Percentiles rank a stretch among this genome's conserved stretches.
These are phyloP conservation scores for Auricularia cornea DNA, from an alignment of 768 basidiomycete genomes.

Conservation along the genomic window DNA sequence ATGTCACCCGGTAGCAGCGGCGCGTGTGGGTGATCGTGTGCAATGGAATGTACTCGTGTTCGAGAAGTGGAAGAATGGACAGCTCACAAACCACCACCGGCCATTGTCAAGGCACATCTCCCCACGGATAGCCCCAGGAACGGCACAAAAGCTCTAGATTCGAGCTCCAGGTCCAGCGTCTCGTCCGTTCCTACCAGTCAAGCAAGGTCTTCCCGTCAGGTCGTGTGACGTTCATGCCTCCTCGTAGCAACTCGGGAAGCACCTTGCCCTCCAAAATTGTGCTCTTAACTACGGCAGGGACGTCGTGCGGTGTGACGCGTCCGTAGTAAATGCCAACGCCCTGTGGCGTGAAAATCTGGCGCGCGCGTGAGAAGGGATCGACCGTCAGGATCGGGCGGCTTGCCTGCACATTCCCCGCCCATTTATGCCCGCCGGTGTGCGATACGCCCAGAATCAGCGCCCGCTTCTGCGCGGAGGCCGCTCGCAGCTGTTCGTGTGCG, in stretches of 20 bases:
- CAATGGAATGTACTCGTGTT: too few relatives aligned
- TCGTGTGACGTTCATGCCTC: slow-evolving; percentile 63
- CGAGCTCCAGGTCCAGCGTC: too few relatives aligned
- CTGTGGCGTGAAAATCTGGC: slow-evolving; percentile 76
- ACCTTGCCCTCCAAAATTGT: slow-evolving; percentile 82
- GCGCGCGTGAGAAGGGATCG: background rate
- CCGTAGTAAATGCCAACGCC: slow-evolving; percentile 92
- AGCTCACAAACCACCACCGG: too few relatives aligned
- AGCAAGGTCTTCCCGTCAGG: slow-evolving; percentile 39
- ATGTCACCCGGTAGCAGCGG: too few relatives aligned
- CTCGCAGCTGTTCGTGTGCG: slow-evolving; percentile 37
- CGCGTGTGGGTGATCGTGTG: too few relatives aligned
- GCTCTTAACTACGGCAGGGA: slow-evolving; percentile 74
- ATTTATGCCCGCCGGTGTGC: slow-evolving; percentile 91
- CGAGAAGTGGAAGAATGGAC: too few relatives aligned
- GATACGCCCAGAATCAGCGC: slow-evolving; percentile 82
- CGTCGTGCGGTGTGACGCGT: slow-evolving; percentile 83
- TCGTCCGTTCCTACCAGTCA: slow-evolving; percentile 55
- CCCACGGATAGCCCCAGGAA: too few relatives aligned
- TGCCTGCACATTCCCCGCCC: slow-evolving; percentile 85
- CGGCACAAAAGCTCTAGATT: too few relatives aligned
- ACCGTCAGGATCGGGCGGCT: slow-evolving; percentile 23
- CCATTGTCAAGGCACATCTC: too few relatives aligned
- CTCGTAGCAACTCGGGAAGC: slow-evolving; percentile 76
- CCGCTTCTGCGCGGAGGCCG: slow-evolving; percentile 44